phyloP scores from a whole-genome alignment of 495 filamentous ascomycete species.

The Aspergillus mulundensis region DNA sequence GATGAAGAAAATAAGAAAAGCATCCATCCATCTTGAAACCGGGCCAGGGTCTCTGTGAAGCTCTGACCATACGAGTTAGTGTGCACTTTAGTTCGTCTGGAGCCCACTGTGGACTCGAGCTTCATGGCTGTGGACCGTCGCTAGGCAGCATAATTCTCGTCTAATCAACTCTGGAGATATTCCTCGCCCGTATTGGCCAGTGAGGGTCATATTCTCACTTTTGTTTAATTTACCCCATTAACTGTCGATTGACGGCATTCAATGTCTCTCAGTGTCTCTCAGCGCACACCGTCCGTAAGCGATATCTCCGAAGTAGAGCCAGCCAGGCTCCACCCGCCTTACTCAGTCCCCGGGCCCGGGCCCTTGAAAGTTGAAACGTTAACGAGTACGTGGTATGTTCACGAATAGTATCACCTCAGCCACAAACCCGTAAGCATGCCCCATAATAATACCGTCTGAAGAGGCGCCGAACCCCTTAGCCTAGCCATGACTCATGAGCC shows the following conservation, averaged over 20 bases:
- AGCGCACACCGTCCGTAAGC: background rate
- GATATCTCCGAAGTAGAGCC: conserved; percentile 16
- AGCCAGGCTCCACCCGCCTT: conserved; percentile 8
- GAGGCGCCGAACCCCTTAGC: conserved; percentile 9
- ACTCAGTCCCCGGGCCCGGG: background rate
- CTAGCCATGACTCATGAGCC: background rate
- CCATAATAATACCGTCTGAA: conserved; percentile 3
- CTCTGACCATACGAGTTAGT: conserved; percentile 21
- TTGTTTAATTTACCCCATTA: background rate
- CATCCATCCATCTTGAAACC: conserved; percentile 24
- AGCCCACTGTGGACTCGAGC: conserved; percentile 16
- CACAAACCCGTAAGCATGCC: conserved; percentile 2
- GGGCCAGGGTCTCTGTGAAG: conserved; percentile 28
- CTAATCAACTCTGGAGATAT: conserved; percentile 1
- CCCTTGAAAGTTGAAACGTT: conserved; percentile 12
- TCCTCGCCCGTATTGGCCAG: background rate
- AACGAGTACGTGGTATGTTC: conserved; percentile 9
- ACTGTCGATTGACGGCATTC: background rate
- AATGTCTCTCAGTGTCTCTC: background rate
- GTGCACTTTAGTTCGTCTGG: background rate
- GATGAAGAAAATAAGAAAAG: conserved; percentile 10
- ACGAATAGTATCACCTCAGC: conserved; percentile 7
- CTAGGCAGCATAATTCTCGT: conserved; percentile 24
- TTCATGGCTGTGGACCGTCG: conserved; percentile 16
- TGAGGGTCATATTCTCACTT: background rate